Evolutionary conservation across 768 basidiomycete species (phyloP), one percentile per base, ranked within the genome.

Genomic region (Hebeloma cylindrosporum): DNA sequence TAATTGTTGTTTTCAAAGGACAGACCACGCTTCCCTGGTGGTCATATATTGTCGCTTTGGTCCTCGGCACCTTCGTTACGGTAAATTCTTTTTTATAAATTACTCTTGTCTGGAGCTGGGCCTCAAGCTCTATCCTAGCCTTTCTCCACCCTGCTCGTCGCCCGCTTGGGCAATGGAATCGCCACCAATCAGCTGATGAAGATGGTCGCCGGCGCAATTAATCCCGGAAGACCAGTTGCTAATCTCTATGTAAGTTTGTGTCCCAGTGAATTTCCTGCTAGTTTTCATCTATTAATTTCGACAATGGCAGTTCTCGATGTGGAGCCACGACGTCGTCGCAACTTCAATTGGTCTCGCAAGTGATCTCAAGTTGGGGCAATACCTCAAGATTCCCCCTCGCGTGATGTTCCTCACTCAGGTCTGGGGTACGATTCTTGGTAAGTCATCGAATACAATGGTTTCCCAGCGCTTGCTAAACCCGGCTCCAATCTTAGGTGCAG

Each of bases 271-370:
- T 18, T 27, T 21, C 21, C 16, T 20, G 14, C 16, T 10, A 22
- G 20, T 25, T 7, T 41, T 11, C 13, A 20, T 30, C 7, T 8
- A 20, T n/a, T n/a, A n/a, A n/a, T n/a, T n/a, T n/a, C n/a, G n/a
- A n/a, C n/a, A n/a, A n/a, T n/a, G n/a, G n/a, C n/a, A 82, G 79
- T 83, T 83, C 62, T 74, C 78, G 0, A 82, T 81, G 78, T 82
- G 81, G 80, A 80, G 79, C 53, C 79, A 82, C 51, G 79, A 80
- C 51, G 74, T 80, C 35, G 67, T 84, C 28, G 62, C 69, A 13
- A 80, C 73, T 22, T 81, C 78, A 0, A 73, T 82, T 38, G 54
- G 53, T 23, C 67, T 82, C 8, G 77, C 80, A 2, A 66, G 68
- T 26, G 81, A 85, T 57, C 65, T 88, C 49, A 91, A 90, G 65